These are phyloP conservation scores for Polygonum maritimum DNA, from an alignment of 148 eudicot genomes.

Conservation along the genomic window DNA sequence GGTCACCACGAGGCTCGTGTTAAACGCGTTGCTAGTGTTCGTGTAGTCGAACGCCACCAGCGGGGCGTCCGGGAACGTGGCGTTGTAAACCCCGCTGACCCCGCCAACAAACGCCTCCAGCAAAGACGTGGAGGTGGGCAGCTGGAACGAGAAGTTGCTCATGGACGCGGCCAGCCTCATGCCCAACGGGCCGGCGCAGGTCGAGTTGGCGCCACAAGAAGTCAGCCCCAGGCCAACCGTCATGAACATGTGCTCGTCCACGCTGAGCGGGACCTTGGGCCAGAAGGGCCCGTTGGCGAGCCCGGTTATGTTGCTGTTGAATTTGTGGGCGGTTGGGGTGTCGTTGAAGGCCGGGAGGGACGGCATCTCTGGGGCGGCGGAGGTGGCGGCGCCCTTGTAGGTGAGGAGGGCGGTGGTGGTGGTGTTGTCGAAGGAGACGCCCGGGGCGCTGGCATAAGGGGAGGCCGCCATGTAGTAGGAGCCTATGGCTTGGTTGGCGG, in stretches of 20 bases:
- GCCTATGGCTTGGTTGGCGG: slow-evolving; percentile 30
- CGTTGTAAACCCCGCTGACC: slow-evolving; percentile 36
- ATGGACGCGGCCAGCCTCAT: slow-evolving; percentile 41
- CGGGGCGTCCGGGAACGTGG: slow-evolving; percentile 46
- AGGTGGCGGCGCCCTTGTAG: slow-evolving; percentile 16
- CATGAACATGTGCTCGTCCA: slow-evolving; percentile 53
- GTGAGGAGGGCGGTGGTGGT: slow-evolving; percentile 51
- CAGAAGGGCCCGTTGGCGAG: slow-evolving; percentile 34
- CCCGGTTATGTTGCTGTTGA: slow-evolving; percentile 39
- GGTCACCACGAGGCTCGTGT: slow-evolving; percentile 23
- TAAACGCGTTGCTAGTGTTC: slow-evolving; percentile 22
- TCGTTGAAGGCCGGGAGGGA: slow-evolving; percentile 44
- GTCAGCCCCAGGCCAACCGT: slow-evolving; percentile 44
- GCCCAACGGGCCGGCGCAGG: slow-evolving; percentile 35
- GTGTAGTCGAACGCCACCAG: slow-evolving; percentile 47
- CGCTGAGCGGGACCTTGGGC: slow-evolving; percentile 22
- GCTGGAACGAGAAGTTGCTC: slow-evolving; percentile 43
- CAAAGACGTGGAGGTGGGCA: slow-evolving; percentile 35
- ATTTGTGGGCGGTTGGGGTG: slow-evolving; percentile 46
- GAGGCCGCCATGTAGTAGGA: slow-evolving; percentile 61
- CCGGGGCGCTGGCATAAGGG: slow-evolving; percentile 34
- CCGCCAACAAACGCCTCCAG: slow-evolving; percentile 37
- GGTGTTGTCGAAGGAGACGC: slow-evolving; percentile 30
- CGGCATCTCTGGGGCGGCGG: slow-evolving; percentile 32
- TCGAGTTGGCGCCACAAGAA: slow-evolving; percentile 32